Evolutionary conservation across 2,329 filamentous ascomycete species (phyloP), one percentile per base, ranked within the genome.

Genomic region (Penicillium sp.): DNA sequence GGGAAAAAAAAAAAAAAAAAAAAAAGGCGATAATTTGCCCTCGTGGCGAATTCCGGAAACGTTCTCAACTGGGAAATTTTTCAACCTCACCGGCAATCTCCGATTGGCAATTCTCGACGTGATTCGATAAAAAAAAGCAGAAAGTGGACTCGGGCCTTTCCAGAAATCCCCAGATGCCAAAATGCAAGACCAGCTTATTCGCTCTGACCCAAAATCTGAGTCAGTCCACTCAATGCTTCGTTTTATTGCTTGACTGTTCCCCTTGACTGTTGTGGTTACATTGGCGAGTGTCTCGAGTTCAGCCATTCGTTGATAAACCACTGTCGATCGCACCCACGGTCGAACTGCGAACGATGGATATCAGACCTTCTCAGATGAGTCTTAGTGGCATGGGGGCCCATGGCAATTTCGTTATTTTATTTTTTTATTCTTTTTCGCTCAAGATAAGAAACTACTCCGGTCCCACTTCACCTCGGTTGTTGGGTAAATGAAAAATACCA

Each of bases 191-290:
- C 20, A 13, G 24, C 7, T 6, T 4, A 31, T 31, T 50, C 16
- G 11, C 43, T 39, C 44, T 61, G 58, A 56, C 34, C 53, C 53
- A n/a, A 22, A 18, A 22, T 31, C 22, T 32, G 26, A 24, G 20
- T 29, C 24, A 22, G 35, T 37, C 55, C 42, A 37, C 54, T 44
- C 45, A 24, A 44, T 43, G 7, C 39, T 40, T 39, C 39, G 40
- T 45, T 22, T 53, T 13, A 24, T 37, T 45, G 24, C 32, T 55
- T 44, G 29, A 32, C 29, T 11, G 43, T 54, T 53, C 52, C 50
- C 55, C n/a, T n/a, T n/a, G n/a, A n/a, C n/a, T n/a, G n/a, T n/a
- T 56, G 65, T 64, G 68, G 69, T 71, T 70, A 67, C 68, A 69
- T 69, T 56, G 58, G 60, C 48, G 24, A 22, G 14, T 35, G 9